phyloP scores from a whole-genome alignment of 495 filamentous ascomycete species.

The Sphaerosporella brunnea region DNA sequence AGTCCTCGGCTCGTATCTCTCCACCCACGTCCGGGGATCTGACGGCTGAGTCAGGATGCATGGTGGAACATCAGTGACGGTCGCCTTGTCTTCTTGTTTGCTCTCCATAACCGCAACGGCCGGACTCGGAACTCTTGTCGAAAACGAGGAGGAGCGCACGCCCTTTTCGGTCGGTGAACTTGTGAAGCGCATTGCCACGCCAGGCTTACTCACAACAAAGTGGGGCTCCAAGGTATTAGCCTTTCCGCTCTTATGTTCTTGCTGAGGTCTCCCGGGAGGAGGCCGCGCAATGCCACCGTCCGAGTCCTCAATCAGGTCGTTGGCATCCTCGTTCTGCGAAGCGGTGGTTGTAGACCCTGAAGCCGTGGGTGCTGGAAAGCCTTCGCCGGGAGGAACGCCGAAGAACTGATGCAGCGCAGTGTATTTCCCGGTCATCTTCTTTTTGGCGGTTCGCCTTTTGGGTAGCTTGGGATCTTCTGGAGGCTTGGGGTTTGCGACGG shows the following conservation, averaged over 20 bases:
- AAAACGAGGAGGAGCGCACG: too few species aligned
- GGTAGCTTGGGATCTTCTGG: too few species aligned
- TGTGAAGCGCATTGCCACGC: neutral
- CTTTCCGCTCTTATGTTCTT: too few species aligned
- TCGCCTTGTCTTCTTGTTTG: neutral
- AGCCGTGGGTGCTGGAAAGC: neutral
- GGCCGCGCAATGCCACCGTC: too few species aligned
- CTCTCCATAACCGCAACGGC: neutral
- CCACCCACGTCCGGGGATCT: constrained; percentile 52
- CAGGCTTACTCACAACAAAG: neutral
- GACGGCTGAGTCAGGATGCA: neutral
- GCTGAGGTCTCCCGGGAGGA: too few species aligned
- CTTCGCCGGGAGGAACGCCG: neutral
- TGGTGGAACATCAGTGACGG: too few species aligned
- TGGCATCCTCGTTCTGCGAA: constrained; percentile 21
- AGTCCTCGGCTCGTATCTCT: constrained; percentile 54
- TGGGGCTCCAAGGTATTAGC: neutral
- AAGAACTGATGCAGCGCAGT: constrained; percentile 4
- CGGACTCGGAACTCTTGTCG: too few species aligned
- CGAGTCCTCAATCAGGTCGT: constrained; percentile 34
- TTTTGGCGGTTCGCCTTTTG: too few species aligned
- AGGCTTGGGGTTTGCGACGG: too few species aligned
- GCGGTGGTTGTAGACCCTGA: neutral
- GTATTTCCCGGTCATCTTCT: neutral
- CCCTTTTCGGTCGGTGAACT: neutral